phyloP scores from a whole-genome alignment of 371 early-diverging fungal genomes.

The Coemansia linderi region DNA sequence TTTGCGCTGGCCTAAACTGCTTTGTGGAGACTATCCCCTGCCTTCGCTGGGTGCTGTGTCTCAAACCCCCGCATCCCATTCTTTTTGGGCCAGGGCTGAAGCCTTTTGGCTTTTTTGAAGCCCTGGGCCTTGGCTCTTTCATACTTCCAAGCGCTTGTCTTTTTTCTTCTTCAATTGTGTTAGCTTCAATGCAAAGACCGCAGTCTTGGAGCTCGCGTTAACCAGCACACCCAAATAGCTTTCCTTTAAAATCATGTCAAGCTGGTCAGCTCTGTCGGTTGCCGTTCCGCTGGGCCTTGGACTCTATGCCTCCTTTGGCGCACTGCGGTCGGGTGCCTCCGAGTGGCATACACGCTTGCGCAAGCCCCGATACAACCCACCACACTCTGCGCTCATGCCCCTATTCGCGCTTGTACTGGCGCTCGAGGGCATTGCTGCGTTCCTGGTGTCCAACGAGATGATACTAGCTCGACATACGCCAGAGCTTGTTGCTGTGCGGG shows the following conservation, averaged over 20 bases:
- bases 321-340: constrained; percentile 18
- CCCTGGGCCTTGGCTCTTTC: too few species aligned
- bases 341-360: constrained; percentile 41
- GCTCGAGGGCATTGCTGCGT: constrained; percentile 37
- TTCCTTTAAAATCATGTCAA: constrained; percentile 31
- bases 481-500: constrained; percentile 29
- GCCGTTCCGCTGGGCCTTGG: constrained; percentile 40
- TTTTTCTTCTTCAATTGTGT: too few species aligned
- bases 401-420: constrained; percentile 20
- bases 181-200: neutral
- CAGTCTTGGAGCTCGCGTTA: neutral
- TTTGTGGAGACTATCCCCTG: too few species aligned
- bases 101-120: neutral
- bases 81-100: too few species aligned
- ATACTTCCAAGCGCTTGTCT: too few species aligned
- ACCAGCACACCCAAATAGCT: neutral
- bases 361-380: constrained; percentile 41
- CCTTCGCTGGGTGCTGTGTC: neutral
- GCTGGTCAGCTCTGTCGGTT: constrained; percentile 37
- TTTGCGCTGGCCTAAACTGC: too few species aligned
- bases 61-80: neutral
- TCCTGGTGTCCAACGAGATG: constrained; percentile 36
- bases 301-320: constrained; percentile 24
- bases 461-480: constrained; percentile 23
- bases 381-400: constrained; percentile 32